Conservation (phyloP, 345 rosid species). For the Syzygium jambos region DNA sequence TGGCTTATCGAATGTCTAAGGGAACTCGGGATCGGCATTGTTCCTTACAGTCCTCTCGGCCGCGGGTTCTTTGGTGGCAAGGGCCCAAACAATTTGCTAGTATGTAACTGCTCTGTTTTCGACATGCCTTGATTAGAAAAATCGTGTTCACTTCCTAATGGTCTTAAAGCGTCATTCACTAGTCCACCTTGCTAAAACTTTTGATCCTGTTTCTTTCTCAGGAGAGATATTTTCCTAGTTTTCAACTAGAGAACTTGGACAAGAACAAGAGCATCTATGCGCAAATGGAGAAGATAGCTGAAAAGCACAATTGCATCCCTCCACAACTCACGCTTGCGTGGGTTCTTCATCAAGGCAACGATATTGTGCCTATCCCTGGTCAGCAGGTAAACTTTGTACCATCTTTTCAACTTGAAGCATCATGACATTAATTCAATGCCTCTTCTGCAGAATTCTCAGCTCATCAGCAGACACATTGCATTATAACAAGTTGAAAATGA, state of each 20-base stretch:
- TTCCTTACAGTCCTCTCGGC: slow-evolving; percentile 15
- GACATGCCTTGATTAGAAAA: background rate
- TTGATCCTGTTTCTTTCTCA: background rate
- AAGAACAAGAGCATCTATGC: slow-evolving; percentile 12
- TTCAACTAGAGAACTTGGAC: background rate
- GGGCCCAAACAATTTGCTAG: background rate
- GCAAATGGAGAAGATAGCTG: slow-evolving; percentile 15
- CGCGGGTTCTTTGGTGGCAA: slow-evolving; percentile 3
- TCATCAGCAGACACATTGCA: background rate
- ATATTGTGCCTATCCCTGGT: slow-evolving; percentile 36
- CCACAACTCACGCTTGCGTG: slow-evolving; percentile 37
- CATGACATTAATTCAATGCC: background rate
- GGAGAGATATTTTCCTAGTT: background rate
- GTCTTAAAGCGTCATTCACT: background rate
- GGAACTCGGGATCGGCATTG: slow-evolving; percentile 10
- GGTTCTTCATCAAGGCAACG: slow-evolving; percentile 33
- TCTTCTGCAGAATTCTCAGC: background rate
- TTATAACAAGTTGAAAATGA: background rate
- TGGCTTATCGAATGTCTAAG: background rate
- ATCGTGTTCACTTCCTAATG: background rate
- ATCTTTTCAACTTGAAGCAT: background rate
- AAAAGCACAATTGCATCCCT: slow-evolving; percentile 22
- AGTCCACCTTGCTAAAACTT: background rate
- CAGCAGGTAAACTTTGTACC: background rate
- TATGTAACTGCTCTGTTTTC: background rate